Evolutionary conservation across 106 monocot species (phyloP).

Genomic region (Acorus calamus): DNA sequence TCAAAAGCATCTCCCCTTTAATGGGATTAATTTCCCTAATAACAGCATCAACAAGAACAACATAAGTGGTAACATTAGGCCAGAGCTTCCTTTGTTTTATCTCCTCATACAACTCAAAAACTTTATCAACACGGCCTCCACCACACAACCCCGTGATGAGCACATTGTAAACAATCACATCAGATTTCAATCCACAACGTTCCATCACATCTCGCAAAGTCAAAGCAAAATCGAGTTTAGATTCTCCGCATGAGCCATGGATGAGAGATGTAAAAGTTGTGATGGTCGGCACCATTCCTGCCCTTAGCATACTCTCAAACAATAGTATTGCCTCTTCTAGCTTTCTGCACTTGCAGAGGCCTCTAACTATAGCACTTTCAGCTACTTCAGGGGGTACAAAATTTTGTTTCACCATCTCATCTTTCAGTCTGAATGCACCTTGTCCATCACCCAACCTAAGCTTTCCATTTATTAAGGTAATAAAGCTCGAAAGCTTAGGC

Average conservation of each 20-base stretch:
- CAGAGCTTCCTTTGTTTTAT: constrained; percentile 53
- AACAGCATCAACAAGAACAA: constrained; percentile 43
- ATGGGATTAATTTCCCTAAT: constrained; percentile 25
- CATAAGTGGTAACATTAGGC: constrained; percentile 80
- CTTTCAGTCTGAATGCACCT: constrained; percentile 65
- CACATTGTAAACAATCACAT: constrained; percentile 77
- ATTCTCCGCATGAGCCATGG: constrained; percentile 47
- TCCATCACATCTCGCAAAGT: constrained; percentile 50
- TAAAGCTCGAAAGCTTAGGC: constrained; percentile 65
- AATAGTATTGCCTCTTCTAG: constrained; percentile 69
- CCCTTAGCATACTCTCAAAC: constrained; percentile 45
- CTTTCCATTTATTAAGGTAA: constrained; percentile 72
- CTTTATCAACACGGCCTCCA: constrained; percentile 19
- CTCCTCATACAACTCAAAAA: constrained; percentile 57
- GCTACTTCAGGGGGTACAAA: constrained; percentile 58
- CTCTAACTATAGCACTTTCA: constrained; percentile 63
- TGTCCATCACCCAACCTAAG: constrained; percentile 60
- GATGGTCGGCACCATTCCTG: constrained; percentile 52
- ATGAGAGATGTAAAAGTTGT: constrained; percentile 88
- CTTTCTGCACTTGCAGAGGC: constrained; percentile 72
- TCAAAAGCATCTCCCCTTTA: constrained; percentile 42
- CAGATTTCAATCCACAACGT: constrained; percentile 43
- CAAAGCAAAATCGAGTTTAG: constrained; percentile 50
- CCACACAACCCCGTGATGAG: constrained; percentile 66
- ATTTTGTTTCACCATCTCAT: constrained; percentile 59